phyloP scores from a whole-genome alignment of 768 basidiomycete genomes.

The Auricularia heimuer region DNA sequence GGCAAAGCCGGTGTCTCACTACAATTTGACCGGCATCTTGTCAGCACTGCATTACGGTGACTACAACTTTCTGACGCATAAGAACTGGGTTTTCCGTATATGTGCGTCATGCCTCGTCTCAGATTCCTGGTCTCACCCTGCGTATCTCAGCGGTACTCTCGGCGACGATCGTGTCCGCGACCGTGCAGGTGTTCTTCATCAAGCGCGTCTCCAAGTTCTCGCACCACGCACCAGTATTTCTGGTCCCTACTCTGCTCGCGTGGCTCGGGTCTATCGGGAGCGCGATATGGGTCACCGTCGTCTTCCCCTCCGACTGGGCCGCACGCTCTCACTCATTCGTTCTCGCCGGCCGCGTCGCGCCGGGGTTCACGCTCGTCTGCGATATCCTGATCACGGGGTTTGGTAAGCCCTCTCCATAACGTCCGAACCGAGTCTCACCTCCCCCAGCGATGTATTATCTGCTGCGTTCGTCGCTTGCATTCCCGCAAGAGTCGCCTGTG shows the following conservation, averaged over 20 bases:
- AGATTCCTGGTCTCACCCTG: background rate
- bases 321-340: background rate
- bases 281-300: background rate
- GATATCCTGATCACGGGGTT: background rate
- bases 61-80: background rate
- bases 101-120: background rate
- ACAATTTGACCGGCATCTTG: background rate
- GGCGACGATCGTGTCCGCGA: background rate
- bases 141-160: background rate
- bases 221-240: background rate
- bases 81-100: background rate
- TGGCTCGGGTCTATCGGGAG: background rate
- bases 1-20: background rate
- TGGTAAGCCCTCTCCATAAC: background rate
- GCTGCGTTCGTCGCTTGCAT: background rate
- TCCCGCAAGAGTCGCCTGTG: background rate
- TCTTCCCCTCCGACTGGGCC: background rate
- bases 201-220: background rate
- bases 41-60: background rate
- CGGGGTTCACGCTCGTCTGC: background rate
- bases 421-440: background rate
- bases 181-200: background rate
- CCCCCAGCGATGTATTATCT: background rate
- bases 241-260: background rate
- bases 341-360: background rate